Conservation (phyloP, 345 rosid genomes). For the Mangifera indica region DNA sequence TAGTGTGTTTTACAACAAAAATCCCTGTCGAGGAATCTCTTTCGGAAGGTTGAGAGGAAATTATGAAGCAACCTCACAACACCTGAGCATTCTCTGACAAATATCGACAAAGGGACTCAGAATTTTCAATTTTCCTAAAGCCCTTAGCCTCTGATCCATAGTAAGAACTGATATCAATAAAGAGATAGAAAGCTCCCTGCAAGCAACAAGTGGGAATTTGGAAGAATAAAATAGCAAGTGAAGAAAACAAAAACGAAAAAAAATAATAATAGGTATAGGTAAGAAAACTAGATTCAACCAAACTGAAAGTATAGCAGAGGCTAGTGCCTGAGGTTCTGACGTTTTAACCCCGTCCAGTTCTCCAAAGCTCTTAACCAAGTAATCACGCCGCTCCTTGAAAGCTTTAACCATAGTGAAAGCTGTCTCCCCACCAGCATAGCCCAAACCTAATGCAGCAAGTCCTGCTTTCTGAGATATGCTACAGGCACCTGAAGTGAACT, state of each 20-base stretch:
- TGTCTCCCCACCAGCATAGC: slow-evolving; percentile 93
- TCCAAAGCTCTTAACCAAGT: slow-evolving; percentile 70
- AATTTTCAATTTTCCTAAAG: slow-evolving; percentile 69
- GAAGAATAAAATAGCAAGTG: not conserved
- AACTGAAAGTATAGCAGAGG: not conserved
- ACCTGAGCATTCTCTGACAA: slow-evolving; percentile 67
- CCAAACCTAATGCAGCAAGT: slow-evolving; percentile 76
- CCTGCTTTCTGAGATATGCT: slow-evolving; percentile 89
- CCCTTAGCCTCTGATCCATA: slow-evolving; percentile 78
- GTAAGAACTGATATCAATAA: slow-evolving; percentile 77
- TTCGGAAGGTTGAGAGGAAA: not conserved
- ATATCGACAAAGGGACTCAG: slow-evolving; percentile 67
- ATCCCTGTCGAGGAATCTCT: not conserved
- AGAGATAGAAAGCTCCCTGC: slow-evolving; percentile 98
- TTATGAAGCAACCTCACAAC: not conserved
- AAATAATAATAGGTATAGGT: slow-evolving; percentile 33
- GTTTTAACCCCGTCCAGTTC: slow-evolving; percentile 77
- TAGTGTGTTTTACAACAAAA: not conserved
- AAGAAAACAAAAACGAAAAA: slow-evolving; percentile 6
- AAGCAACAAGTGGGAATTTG: slow-evolving; percentile 15
- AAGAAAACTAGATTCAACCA: not conserved
- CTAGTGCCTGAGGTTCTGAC: slow-evolving; percentile 84
- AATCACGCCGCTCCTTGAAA: slow-evolving; percentile 88
- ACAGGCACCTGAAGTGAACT: slow-evolving; percentile 93
- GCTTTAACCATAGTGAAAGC: slow-evolving; percentile 83